A percentile compares a stretch with the other conserved stretches of the same genome.
These are phyloP conservation scores for Ramalina intermedia DNA, from an alignment of 495 filamentous ascomycete species.

Conservation along the genomic window DNA sequence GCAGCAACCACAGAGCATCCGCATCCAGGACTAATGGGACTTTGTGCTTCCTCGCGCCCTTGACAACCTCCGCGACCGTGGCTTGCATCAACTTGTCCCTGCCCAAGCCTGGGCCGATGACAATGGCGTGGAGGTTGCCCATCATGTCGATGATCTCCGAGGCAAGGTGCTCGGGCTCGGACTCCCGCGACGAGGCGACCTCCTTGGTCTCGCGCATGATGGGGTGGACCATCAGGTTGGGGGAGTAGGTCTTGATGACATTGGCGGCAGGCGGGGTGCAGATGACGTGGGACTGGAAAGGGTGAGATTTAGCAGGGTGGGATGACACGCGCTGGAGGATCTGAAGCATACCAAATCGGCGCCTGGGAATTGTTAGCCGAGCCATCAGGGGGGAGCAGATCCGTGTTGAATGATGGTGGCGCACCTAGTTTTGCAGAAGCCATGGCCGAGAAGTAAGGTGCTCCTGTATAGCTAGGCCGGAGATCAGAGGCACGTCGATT, in stretches of 20 bases:
- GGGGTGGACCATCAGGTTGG: constrained; percentile 97
- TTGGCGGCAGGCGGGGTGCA: constrained; percentile 77
- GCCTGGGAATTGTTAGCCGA: constrained; percentile 26
- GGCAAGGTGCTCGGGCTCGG: constrained; percentile 42
- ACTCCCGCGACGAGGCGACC: constrained; percentile 25
- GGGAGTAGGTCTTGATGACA: constrained; percentile 95
- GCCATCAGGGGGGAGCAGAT: neutral
- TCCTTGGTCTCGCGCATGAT: constrained; percentile 61
- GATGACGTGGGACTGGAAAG: constrained; percentile 75
- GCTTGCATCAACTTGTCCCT: constrained; percentile 82
- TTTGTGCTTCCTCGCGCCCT: constrained; percentile 53
- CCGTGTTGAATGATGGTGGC: constrained; percentile 11
- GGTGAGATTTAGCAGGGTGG: constrained; percentile 1
- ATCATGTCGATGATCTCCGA: constrained; percentile 67
- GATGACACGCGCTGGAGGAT: constrained; percentile 6
- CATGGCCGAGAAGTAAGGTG: constrained; percentile 96
- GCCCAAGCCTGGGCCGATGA: constrained; percentile 85
- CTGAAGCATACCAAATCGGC: constrained; percentile 58
- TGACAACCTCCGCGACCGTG: constrained; percentile 65
- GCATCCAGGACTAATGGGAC: constrained; percentile 87
- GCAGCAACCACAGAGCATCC: constrained; percentile 69
- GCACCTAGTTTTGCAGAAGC: constrained; percentile 69
- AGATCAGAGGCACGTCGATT: neutral
- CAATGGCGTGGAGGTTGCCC: constrained; percentile 74
- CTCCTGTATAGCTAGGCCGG: constrained; percentile 63